Evolutionary conservation across 257 asterid genomes (phyloP).

Genomic region (Solanum chaucha): DNA sequence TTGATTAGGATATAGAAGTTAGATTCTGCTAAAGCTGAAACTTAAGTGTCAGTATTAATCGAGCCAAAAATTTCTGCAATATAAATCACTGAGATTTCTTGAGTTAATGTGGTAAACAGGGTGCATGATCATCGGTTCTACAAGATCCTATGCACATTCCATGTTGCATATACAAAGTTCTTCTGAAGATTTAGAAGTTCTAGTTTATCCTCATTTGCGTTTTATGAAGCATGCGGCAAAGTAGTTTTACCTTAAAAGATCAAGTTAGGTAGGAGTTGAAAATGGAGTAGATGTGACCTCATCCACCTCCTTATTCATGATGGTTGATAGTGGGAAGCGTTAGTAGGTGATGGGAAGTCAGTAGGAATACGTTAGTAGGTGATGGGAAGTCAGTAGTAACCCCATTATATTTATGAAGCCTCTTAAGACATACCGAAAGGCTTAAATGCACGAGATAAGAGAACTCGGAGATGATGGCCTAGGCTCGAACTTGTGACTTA

Average conservation of each 20-base stretch:
- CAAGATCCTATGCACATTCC: background rate
- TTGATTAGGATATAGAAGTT: background rate
- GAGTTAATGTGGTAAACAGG: background rate
- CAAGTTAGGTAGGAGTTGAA: background rate
- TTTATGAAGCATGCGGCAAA: background rate
- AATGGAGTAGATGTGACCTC: background rate
- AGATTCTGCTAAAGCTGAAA: background rate
- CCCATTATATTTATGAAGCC: background rate
- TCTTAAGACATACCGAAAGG: background rate
- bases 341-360: background rate
- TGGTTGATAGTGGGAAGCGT: background rate
- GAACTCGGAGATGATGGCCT: background rate
- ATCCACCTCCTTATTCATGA: background rate
- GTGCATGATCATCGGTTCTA: background rate
- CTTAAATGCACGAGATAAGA: background rate
- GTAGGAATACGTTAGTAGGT: background rate
- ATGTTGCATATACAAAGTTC: background rate
- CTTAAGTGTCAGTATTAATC: background rate
- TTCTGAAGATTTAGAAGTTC: background rate
- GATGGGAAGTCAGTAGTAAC: background rate
- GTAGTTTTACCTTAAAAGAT: background rate
- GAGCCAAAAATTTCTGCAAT: background rate
- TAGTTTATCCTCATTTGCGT: background rate
- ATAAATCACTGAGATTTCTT: background rate
- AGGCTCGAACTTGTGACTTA: background rate